phyloP scores from a whole-genome alignment of 441 rosid genomes.

The Euphorbia celastroides region DNA sequence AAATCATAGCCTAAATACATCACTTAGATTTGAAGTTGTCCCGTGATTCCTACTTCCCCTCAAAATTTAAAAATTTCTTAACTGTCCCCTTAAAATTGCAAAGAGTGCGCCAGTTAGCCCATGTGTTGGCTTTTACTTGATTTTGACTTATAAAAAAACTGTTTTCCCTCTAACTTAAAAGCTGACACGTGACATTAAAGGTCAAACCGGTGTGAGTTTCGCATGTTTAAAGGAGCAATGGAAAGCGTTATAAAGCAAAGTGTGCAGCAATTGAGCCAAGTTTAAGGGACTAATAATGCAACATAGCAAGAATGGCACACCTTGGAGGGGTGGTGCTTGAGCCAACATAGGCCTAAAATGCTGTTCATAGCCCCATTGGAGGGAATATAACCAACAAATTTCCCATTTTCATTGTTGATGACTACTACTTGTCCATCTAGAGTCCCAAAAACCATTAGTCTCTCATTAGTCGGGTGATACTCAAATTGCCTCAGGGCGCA shows the following conservation, averaged over 20 bases:
- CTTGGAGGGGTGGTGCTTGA: slow-evolving; percentile 74
- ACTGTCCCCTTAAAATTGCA: neutral
- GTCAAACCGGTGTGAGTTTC: neutral
- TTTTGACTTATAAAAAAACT: too few relatives aligned
- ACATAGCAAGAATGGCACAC: slow-evolving; percentile 32
- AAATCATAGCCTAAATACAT: too few relatives aligned
- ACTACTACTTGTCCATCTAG: slow-evolving; percentile 87
- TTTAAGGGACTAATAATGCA: neutral
- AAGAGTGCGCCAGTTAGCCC: neutral
- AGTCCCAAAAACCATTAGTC: slow-evolving; percentile 89
- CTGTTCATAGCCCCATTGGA: slow-evolving; percentile 71
- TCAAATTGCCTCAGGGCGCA: slow-evolving; percentile 93
- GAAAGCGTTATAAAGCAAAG: neutral
- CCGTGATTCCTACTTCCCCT: neutral
- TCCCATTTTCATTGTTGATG: slow-evolving; percentile 76
- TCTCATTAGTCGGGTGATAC: slow-evolving; percentile 71
- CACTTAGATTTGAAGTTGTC: too few relatives aligned
- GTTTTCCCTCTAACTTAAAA: neutral
- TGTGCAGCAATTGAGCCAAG: neutral
- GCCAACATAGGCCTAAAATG: slow-evolving; percentile 97
- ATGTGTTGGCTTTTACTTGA: neutral
- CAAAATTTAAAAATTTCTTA: too few relatives aligned
- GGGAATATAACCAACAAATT: slow-evolving; percentile 60
- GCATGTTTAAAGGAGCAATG: neutral
- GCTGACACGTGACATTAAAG: neutral